Evolutionary conservation across 495 filamentous ascomycete species (phyloP), one percentile per base, ranked within the genome.

Genomic region (Penicillium silybi): DNA sequence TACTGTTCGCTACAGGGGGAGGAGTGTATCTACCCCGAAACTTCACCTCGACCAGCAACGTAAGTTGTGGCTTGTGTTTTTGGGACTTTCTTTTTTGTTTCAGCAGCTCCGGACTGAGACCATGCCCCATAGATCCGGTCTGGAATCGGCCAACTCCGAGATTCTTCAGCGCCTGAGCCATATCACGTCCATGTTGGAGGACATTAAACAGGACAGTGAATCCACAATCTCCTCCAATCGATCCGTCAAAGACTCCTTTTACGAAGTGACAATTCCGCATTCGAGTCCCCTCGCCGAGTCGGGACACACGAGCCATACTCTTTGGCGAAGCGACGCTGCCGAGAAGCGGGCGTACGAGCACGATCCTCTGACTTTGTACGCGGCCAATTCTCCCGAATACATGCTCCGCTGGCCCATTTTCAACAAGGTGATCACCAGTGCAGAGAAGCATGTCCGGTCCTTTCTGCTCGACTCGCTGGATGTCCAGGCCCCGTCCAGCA

Each of bases 391-490:
- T n/a, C 41, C 60, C 10, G 60, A 66, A 50, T 48, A 54, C 10
- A 63, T 66, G 63, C 54, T 66, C 22, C 63, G 60, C 18, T 66
- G 63, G 63, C 63, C 60, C 20, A 44, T 66, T 3, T 63, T 44
- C 41, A 56, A 61, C 10, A 48, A 43, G 17, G 50, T 66, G 16
- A 53, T 63, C 16, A 58, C 63, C 25, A 55, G 61, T 19, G 44
- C 57, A 8, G 63, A 66, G 23, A 61, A 45, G 26, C 46, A 63
- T 48, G 55, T 59, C 32, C 63, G 57, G 4, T 66, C 63, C 0
- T 63, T 63, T 19, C 19, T 66, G 4, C 60, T 66, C 29, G 63
- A 66, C 32, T 63, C 60, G 17, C 37, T 66, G 23, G 54, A 63
- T 32, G 52, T 25, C 8, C 54, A 61, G 25, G 17, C 43, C 4